Percentiles rank a stretch among this genome's conserved stretches.
Conservation (phyloP, 2,329 filamentous ascomycete genomes). For the Colletotrichum eleusines region DNA sequence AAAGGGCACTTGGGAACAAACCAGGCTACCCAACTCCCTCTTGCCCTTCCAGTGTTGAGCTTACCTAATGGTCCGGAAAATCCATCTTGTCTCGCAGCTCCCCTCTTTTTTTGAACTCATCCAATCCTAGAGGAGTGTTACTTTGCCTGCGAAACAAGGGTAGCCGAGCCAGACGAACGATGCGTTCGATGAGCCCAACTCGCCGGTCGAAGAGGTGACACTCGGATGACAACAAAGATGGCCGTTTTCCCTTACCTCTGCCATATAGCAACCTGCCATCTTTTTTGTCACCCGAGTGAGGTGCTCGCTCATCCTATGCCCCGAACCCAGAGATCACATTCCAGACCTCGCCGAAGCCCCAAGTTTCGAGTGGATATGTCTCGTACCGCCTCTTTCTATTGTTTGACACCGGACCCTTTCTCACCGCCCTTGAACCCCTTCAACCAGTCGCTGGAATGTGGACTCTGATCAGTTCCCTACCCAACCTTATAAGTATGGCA, state of each 20-base stretch:
- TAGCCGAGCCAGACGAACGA: conserved; percentile 6
- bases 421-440: conserved; percentile 19
- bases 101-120: background rate
- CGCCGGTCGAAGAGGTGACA: background rate
- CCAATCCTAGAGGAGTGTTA: background rate
- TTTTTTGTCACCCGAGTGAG: too few species aligned
- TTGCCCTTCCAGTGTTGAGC: background rate
- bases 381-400: conserved; percentile 35
- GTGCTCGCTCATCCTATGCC: conserved; percentile 1
- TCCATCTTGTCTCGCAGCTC: background rate
- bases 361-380: conserved; percentile 29
- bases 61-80: background rate
- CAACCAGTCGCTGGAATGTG: conserved; percentile 39
- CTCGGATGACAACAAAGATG: too few species aligned
- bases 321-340: conserved; percentile 15
- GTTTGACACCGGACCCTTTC: conserved; percentile 16
- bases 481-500: conserved; percentile 23
- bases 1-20: background rate
- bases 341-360: conserved; percentile 19
- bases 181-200: background rate
- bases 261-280: too few species aligned
- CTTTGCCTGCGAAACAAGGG: background rate
- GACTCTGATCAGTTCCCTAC: conserved; percentile 11
- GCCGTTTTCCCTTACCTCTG: too few species aligned
- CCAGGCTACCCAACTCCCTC: background rate